Evolutionary conservation across 306 rosid species (phyloP).

Genomic region (Prunus salicina): DNA sequence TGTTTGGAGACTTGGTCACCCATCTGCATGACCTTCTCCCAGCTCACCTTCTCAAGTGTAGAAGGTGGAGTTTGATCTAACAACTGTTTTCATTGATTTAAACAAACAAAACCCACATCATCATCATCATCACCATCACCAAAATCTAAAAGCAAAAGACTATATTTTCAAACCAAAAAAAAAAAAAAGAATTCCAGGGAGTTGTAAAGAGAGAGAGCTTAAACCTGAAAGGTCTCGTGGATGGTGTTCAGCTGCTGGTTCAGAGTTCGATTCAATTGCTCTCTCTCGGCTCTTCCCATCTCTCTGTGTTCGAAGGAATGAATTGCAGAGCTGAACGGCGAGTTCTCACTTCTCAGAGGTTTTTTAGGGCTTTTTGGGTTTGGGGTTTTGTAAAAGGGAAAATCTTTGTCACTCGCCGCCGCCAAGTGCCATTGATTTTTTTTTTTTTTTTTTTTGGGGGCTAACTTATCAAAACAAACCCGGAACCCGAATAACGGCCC

Average conservation of each 20-base stretch:
- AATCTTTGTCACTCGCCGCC: not conserved
- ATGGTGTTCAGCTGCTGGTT: slow-evolving; percentile 56
- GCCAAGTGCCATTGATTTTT: not conserved
- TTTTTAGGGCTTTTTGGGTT: not conserved
- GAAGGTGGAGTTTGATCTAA: slow-evolving; percentile 67
- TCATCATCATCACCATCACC: not conserved
- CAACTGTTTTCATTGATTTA: slow-evolving; percentile 33
- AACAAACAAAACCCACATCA: slow-evolving; percentile 2
- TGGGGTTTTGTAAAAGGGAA: not conserved
- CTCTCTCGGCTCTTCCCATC: slow-evolving; percentile 49
- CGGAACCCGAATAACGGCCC: not conserved
- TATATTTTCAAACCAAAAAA: not conserved
- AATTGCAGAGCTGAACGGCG: not conserved
- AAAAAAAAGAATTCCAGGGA: not conserved
- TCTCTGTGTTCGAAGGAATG: not conserved
- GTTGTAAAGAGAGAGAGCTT: not conserved
- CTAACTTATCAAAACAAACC: no score
- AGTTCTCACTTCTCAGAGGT: not conserved
- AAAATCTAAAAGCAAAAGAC: not conserved
- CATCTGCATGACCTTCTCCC: slow-evolving; percentile 76
- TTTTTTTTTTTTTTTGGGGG: fast-evolving
- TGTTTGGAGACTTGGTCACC: slow-evolving; percentile 72
- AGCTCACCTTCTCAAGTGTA: slow-evolving; percentile 53
- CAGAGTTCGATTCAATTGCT: slow-evolving; percentile 40
- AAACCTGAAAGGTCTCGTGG: slow-evolving; percentile 72